Conservation (phyloP, 169 alveolate genomes). For the Sarcocystis neurona region DNA sequence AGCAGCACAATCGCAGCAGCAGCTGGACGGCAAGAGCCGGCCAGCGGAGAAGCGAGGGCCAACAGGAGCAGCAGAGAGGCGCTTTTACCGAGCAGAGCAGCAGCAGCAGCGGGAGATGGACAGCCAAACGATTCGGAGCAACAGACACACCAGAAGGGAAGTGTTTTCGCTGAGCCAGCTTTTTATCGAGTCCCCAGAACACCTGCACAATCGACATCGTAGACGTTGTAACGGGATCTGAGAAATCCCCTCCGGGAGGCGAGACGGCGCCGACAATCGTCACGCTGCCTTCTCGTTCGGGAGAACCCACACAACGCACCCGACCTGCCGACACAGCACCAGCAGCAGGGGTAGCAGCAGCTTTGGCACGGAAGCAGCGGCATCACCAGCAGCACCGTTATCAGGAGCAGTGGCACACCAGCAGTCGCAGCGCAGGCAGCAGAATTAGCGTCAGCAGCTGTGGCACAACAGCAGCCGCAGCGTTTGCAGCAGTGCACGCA, state of each 20-base stretch:
- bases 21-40: no score
- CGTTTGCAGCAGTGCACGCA: no score
- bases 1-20: no score
- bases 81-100: no score
- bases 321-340: constrained; percentile 73
- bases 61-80: no score
- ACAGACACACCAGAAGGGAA: constrained; percentile 90
- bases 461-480: not conserved
- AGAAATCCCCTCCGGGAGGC: constrained; percentile 94
- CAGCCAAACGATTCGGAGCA: no score
- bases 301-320: constrained; percentile 97
- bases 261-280: constrained; percentile 99
- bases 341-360: not conserved
- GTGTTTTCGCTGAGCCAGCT: constrained; percentile 98
- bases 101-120: no score
- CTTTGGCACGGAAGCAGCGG: not conserved
- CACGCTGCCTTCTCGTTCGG: constrained; percentile 97
- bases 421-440: no score
- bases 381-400: not conserved
- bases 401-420: not conserved
- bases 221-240: constrained; percentile 99
- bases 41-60: no score
- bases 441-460: no score
- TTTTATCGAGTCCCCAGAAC: constrained; percentile 99
- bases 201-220: constrained; percentile 98